Conservation (phyloP, 192 early-diverging fungal genomes). For the Coemansia sp. region DNA sequence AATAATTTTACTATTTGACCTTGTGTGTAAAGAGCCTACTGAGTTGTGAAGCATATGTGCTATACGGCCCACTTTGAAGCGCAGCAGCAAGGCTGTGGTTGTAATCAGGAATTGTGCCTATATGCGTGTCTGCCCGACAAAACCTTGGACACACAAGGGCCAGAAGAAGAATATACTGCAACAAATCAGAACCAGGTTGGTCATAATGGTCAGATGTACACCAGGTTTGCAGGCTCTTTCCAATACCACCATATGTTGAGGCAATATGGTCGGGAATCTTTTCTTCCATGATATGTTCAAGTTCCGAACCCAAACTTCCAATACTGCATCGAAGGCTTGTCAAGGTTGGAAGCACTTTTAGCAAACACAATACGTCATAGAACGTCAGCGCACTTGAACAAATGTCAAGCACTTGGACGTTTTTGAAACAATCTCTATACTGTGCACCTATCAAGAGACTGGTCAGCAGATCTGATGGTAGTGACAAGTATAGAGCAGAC, state of each 20-base stretch:
- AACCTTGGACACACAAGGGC: neutral
- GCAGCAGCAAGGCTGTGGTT: neutral
- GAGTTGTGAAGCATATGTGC: neutral
- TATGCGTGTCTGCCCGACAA: neutral
- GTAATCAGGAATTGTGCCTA: neutral
- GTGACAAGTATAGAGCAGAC: neutral
- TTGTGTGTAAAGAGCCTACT: neutral
- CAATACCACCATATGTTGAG: neutral
- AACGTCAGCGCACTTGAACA: neutral
- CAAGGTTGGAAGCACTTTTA: neutral
- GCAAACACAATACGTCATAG: neutral
- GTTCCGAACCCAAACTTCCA: neutral
- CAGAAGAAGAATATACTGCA: neutral
- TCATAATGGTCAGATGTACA: neutral
- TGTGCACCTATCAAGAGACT: neutral
- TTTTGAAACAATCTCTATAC: neutral
- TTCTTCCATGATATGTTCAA: neutral
- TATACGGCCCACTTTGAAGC: neutral
- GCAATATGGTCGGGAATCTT: neutral
- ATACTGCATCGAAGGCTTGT: neutral
- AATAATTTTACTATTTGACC: neutral
- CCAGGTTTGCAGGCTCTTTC: neutral
- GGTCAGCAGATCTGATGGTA: neutral
- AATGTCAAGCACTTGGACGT: neutral
- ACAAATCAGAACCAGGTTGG: neutral